Conservation (phyloP, 1,284 basidiomycete species). For the Rhodotorula mucilaginosa region DNA sequence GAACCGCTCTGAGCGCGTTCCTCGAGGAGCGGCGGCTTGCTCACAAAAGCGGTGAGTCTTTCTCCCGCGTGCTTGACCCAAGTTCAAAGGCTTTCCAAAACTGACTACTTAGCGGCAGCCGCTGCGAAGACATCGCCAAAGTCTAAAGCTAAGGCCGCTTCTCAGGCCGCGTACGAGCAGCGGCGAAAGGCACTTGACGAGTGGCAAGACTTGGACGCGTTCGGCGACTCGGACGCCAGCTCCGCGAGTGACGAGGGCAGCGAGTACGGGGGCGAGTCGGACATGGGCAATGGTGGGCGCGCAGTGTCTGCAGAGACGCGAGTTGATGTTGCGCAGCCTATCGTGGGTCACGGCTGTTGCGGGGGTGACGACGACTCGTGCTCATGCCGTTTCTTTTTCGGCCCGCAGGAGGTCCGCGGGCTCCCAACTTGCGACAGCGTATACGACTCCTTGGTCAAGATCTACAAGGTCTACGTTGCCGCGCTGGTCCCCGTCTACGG, state of each 20-base stretch:
- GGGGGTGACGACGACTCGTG: not conserved
- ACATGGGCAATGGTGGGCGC: not conserved
- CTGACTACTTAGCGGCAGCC: no score
- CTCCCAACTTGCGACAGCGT: not conserved
- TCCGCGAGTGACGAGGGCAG: not conserved
- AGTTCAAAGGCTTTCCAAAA: no score
- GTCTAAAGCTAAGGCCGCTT: no score
- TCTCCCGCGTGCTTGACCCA: no score
- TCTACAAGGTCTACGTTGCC: not conserved
- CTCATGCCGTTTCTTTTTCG: not conserved
- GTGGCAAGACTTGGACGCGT: no score
- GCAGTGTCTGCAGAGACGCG: not conserved
- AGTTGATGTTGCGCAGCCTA: no score
- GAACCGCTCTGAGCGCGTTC: not conserved
- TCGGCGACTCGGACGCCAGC: not conserved
- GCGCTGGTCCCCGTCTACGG: slow-evolving; percentile 5
- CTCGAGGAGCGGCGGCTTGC: not conserved
- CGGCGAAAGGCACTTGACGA: no score
- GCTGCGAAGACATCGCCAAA: no score
- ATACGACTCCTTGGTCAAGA: not conserved
- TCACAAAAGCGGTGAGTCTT: not conserved
- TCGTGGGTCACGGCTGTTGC: no score
- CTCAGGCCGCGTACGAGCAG: no score
- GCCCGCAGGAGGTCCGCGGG: not conserved
- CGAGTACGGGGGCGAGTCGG: not conserved